phyloP scores from a whole-genome alignment of 139 green algal genomes.

The Diplosphaera chodatii region DNA sequence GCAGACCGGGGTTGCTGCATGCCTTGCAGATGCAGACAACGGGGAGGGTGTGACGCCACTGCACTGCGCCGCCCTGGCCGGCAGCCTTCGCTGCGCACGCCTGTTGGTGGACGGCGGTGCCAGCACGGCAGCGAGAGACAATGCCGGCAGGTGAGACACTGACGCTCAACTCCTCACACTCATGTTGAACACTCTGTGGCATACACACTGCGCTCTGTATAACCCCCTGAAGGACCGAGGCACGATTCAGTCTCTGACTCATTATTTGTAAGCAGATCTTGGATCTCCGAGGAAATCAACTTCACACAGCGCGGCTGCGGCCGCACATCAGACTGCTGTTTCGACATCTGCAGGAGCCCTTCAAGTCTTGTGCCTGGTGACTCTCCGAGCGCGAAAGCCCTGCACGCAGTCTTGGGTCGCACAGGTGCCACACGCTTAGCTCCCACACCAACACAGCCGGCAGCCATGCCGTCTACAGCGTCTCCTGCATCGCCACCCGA shows the following conservation, averaged over 20 bases:
- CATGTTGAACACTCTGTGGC: too few species aligned
- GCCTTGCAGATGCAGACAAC: constrained; percentile 12
- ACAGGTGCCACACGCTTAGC: not conserved
- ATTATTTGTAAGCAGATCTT: too few species aligned
- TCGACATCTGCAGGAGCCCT: not conserved
- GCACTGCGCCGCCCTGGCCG: constrained; percentile 41
- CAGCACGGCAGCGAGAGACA: not conserved
- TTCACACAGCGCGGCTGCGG: too few species aligned
- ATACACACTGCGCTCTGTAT: too few species aligned
- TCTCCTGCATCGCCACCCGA: not conserved
- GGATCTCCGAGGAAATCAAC: too few species aligned
- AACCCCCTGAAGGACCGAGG: too few species aligned
- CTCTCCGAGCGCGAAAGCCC: not conserved
- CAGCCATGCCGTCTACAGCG: not conserved
- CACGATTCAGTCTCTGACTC: too few species aligned
- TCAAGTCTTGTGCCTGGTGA: not conserved
- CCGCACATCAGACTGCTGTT: too few species aligned
- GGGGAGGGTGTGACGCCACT: constrained; percentile 25
- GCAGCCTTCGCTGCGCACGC: constrained; percentile 15
- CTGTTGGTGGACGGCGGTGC: constrained; percentile 36
- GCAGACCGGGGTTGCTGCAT: not conserved
- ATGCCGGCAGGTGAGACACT: constrained; percentile 12
- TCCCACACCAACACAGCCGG: not conserved
- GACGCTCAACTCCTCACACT: too few species aligned
- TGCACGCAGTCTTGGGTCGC: not conserved